A percentile compares a stretch with the other conserved stretches of the same genome.
Conservation (phyloP, 805 yeast genomes). For the Wickerhamiella occidentalis region DNA sequence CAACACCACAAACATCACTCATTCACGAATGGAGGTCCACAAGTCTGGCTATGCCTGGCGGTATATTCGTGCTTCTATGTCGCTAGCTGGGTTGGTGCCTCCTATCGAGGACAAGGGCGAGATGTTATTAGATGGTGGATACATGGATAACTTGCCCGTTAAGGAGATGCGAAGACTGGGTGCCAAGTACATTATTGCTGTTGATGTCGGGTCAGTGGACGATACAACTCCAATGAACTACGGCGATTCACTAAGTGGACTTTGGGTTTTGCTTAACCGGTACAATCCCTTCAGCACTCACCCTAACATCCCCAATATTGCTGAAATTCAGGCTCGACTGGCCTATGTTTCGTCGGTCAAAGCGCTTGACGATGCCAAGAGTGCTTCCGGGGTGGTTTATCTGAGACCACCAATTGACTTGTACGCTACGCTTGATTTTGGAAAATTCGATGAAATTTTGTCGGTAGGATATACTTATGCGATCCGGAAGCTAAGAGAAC, state of each 20-base stretch:
- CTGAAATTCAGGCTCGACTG: conserved; percentile 83
- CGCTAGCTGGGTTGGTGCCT: conserved; percentile 86
- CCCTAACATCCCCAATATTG: conserved; percentile 86
- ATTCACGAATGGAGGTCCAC: conserved; percentile 90
- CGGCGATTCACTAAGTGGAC: conserved; percentile 87
- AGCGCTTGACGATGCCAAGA: conserved; percentile 79
- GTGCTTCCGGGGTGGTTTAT: conserved; percentile 72
- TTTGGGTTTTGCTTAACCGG: conserved; percentile 78
- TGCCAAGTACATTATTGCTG: conserved; percentile 76
- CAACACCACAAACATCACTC: conserved; percentile 89
- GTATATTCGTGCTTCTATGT: conserved; percentile 91
- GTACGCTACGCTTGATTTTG: conserved; percentile 85
- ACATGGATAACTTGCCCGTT: conserved; percentile 87
- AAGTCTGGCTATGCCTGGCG: conserved; percentile 91
- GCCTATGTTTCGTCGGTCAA: conserved; percentile 94
- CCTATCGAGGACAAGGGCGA: conserved; percentile 74
- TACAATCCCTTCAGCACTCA: conserved; percentile 81
- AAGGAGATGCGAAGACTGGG: conserved; percentile 80
- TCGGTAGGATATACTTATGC: conserved; percentile 72
- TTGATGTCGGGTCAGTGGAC: conserved; percentile 92
- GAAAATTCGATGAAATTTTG: conserved; percentile 80
- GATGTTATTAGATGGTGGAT: conserved; percentile 93
- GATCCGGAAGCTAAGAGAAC: conserved; percentile 39
- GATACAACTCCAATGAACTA: conserved; percentile 81
- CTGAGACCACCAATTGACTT: conserved; percentile 88